Evolutionary conservation across 2,329 filamentous ascomycete genomes (phyloP).

Genomic region (Aspergillaceae sp.): DNA sequence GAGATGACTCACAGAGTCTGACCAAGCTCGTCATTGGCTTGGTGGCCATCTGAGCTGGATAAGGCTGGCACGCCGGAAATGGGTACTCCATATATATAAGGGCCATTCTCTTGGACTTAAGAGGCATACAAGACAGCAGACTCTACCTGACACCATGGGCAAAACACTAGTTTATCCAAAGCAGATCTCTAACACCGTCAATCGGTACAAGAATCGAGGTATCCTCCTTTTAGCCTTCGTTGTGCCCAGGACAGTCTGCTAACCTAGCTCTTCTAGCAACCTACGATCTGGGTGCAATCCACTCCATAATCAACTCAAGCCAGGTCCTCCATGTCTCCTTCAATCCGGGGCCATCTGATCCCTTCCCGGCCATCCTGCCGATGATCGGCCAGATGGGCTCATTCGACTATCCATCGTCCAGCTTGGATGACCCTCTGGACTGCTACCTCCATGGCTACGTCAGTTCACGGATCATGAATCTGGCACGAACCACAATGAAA

Average conservation of each 20-base stretch:
- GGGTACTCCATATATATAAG: too few relatives aligned
- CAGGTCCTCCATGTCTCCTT: conserved; percentile 75
- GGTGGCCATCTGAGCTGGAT: too few relatives aligned
- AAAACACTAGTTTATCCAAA: conserved; percentile 51
- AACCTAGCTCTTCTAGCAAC: conserved; percentile 41
- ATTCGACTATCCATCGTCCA: conserved; percentile 54
- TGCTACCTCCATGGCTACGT: conserved; percentile 82
- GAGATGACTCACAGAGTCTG: too few relatives aligned
- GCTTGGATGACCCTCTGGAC: conserved; percentile 57
- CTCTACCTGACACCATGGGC: conserved; percentile 25
- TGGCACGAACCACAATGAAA: conserved; percentile 36
- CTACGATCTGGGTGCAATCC: conserved; percentile 66
- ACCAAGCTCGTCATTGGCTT: too few relatives aligned
- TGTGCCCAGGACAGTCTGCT: conserved; percentile 1
- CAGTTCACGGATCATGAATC: conserved; percentile 65
- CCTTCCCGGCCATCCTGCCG: conserved; percentile 69
- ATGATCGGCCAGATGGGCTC: conserved; percentile 81
- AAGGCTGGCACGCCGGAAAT: too few relatives aligned
- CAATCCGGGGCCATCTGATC: conserved; percentile 49
- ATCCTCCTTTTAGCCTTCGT: conserved; percentile 8
- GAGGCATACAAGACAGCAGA: too few relatives aligned
- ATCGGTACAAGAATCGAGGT: conserved; percentile 59
- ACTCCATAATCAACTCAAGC: conserved; percentile 65
- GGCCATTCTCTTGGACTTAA: too few relatives aligned
- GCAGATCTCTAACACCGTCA: conserved; percentile 55